Base-by-base conservation (phyloP, 208 protist genomes). In the Acanthamoeba castellanii region DNA sequence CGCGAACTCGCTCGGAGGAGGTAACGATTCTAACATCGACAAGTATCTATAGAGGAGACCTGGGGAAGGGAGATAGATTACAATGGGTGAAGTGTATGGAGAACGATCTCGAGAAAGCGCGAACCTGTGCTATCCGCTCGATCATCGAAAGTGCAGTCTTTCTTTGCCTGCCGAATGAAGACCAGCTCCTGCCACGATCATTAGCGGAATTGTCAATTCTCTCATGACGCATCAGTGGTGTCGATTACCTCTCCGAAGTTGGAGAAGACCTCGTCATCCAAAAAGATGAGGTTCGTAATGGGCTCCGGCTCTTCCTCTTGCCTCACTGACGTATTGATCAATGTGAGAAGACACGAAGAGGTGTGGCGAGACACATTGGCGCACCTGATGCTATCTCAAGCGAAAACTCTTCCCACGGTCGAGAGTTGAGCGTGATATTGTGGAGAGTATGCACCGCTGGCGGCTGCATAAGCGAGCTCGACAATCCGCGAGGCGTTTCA, bases 101-200 rank as follows among this genome's bases (percentile, higher is more conserved):
- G 2, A 52, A 52, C 47, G 47, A 52, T 52, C 47, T 47, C 47
- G 22, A 66, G 59, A 20, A 66, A 66, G 25, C 68, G 30, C 4
- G 27, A 57, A 89, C 81, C 81, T 25, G 50, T 66, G 34, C 27
- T 89, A n/a, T 89, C 81, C 34, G 81, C 47, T 6, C 34, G 45
- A n/a, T 89, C 81, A 45, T 89, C 81, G n/a, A 89, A 66, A 52
- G 20, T 16, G 32, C 81, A 66, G 32, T 89, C 81, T 25, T 66
- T 59, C 25, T 89, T 89, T 22, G 81, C 81, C n/a, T 89, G 81
- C 27, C 52, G 45, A 30, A 89, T 89, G 52, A 89, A 89, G n/a
- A 89, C 45, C 52, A 89, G 22, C 25, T 89, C 81, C 50, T 89
- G 47, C 20, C 22, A 27, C n/a, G 9, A 68, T 3, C 1, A 68